Conservation (phyloP, 331 rosid genomes). For the Spiraea crenata region DNA sequence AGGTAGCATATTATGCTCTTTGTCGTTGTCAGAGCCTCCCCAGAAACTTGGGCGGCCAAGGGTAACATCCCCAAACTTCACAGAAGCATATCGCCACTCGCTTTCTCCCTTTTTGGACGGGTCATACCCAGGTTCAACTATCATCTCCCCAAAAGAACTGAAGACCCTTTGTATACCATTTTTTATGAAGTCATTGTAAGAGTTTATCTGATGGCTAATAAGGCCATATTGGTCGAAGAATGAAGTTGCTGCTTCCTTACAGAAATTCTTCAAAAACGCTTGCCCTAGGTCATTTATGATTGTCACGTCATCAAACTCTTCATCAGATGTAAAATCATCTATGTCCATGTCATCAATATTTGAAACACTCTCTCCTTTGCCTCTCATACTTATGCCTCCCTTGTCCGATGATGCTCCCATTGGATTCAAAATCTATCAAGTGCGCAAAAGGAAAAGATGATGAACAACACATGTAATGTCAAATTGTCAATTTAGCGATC, state of each 20-base stretch:
- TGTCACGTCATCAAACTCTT: conserved; percentile 19
- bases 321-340: conserved; percentile 40
- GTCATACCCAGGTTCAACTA: conserved; percentile 72
- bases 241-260: conserved; percentile 51
- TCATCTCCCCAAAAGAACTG: conserved; percentile 64
- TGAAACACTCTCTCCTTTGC: conserved; percentile 38
- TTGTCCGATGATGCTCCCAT: conserved; percentile 48
- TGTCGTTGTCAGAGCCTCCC: conserved; percentile 58
- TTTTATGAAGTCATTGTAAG: conserved; percentile 58
- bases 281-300: conserved; percentile 44
- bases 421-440: conserved; percentile 3
- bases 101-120: conserved; percentile 80
- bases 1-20: conserved; percentile 73
- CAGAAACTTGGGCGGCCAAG: conserved; percentile 73
- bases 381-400: conserved; percentile 40
- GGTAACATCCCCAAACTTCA: conserved; percentile 66
- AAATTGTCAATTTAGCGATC: too few species aligned
- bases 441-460: not conserved
- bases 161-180: conserved; percentile 58
- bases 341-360: conserved; percentile 39
- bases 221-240: conserved; percentile 71
- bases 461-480: not conserved
- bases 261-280: conserved; percentile 29
- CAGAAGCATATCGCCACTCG: conserved; percentile 70
- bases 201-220: conserved; percentile 86